Base-by-base conservation (phyloP, 2,329 filamentous ascomycete genomes). In the Epichloe bromicola region DNA sequence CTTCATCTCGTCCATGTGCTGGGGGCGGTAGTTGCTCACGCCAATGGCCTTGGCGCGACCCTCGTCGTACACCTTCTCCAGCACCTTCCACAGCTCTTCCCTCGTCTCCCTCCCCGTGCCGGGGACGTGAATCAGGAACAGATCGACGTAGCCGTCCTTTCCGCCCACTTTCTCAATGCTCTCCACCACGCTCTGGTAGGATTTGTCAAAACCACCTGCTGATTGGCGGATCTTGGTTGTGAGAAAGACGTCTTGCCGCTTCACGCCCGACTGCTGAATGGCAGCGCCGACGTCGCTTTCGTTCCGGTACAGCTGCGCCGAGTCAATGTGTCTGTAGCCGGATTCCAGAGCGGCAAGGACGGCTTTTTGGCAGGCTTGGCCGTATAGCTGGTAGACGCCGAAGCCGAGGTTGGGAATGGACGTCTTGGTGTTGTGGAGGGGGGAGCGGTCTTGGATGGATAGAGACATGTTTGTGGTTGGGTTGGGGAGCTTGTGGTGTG, bases 91-190 rank as follows among this genome's bases (percentile, higher is more conserved):
- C 62, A 87, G 70, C 55, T 76, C 70, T 65, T 79, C 79, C 41
- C 82, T 70, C 12, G 72, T 73, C 19, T 72, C 68, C 3, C 70
- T 63, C 0, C 81, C 80, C 3, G 71, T 73, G 34, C 72, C 75
- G 12, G 83, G 74, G 52, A 76, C 79, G 63, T 88, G 85, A 50
- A 88, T 81, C 52, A 88, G 67, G 58, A 88, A 83, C 42, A 88
- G 61, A 65, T 88, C 84, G 4, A 86, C 79, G 61, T 86, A 86
- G 47, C 81, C 82, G 46, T 74, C 69, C 23, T 69, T 62, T 2
- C 68, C 67, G 36, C 73, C 76, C 40, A 86, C 73, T 63, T 80
- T 83, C 57, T 75, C 67, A 36, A 88, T 78, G 56, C 82, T 86
- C 6, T 79, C 76, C 19, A 79, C 58, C 12, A 78, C 67, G 54